Conservation (phyloP, 2,329 filamentous ascomycete genomes). For the Pseudocercospora musae region DNA sequence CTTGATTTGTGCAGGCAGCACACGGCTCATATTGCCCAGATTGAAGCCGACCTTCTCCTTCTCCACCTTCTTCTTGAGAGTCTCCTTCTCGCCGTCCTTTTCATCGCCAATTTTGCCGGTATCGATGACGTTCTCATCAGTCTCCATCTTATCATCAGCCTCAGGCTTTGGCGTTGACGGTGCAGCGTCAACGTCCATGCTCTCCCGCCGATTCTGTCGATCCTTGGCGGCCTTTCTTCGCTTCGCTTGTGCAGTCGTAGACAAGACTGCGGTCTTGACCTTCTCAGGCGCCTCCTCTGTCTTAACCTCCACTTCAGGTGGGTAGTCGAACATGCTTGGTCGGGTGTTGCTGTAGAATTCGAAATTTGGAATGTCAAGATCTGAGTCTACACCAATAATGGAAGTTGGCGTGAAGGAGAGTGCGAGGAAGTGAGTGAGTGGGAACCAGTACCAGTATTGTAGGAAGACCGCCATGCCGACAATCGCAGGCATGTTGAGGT, state of each 20-base stretch:
- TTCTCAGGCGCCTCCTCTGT: conserved; percentile 87
- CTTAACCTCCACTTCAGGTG: conserved; percentile 94
- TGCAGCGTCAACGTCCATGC: conserved; percentile 88
- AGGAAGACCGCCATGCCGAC: conserved; percentile 98
- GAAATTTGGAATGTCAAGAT: conserved; percentile 88
- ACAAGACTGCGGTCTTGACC: conserved; percentile 92
- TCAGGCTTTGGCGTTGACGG: conserved; percentile 69
- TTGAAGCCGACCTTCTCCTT: conserved; percentile 97
- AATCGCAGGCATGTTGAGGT: conserved; percentile 97
- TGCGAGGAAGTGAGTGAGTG: conserved; percentile 93
- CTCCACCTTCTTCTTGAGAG: conserved; percentile 81
- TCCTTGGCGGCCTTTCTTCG: conserved; percentile 93
- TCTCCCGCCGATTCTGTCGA: conserved; percentile 80
- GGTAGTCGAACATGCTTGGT: conserved; percentile 95
- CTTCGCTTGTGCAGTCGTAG: conserved; percentile 95
- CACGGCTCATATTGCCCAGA: conserved; percentile 93
- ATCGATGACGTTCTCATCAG: conserved; percentile 45
- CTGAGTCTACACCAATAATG: conserved; percentile 89
- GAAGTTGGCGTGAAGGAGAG: conserved; percentile 95
- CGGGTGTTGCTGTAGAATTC: conserved; percentile 94
- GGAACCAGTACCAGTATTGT: conserved; percentile 99
- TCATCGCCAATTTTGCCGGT: conserved; percentile 39
- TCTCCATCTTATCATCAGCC: conserved; percentile 76
- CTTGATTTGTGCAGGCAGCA: conserved; percentile 88
- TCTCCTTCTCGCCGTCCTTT: conserved; percentile 54